Conservation (phyloP, 306 rosid species). For the Cicer pinnatifidum region DNA sequence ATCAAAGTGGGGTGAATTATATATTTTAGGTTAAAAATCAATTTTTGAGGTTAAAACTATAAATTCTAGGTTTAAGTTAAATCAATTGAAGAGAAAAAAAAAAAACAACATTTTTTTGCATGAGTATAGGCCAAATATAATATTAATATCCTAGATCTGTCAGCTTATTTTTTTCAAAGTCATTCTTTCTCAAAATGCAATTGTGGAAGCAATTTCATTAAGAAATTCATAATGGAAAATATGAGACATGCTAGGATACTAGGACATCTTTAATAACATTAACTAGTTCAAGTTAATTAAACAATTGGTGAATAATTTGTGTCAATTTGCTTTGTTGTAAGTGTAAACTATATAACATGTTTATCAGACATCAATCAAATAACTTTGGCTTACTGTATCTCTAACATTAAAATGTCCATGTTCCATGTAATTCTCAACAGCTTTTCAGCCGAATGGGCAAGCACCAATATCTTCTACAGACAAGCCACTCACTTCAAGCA, state of each 20-base stretch:
- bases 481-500: constrained; percentile 50
- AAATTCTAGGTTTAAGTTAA: too few species aligned
- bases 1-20: too few species aligned
- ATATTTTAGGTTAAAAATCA: too few species aligned
- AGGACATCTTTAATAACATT: not conserved
- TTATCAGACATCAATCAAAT: too few species aligned
- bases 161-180: not conserved
- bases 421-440: constrained; percentile 43
- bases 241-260: not conserved
- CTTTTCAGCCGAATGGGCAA: constrained; percentile 48
- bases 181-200: not conserved
- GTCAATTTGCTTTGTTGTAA: too few species aligned
- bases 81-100: too few species aligned
- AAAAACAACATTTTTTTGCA: too few species aligned
- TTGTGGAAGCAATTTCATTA: not conserved
- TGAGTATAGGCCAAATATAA: not conserved
- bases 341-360: too few species aligned
- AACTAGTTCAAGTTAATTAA: not conserved
- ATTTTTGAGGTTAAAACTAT: too few species aligned
- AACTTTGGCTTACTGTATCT: too few species aligned
- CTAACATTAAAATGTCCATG: not conserved
- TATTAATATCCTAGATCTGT: not conserved
- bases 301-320: not conserved
- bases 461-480: constrained; percentile 68
- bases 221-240: not conserved